Conservation (phyloP, 2,329 filamentous ascomycete genomes). For the Drechmeria coniospora region DNA sequence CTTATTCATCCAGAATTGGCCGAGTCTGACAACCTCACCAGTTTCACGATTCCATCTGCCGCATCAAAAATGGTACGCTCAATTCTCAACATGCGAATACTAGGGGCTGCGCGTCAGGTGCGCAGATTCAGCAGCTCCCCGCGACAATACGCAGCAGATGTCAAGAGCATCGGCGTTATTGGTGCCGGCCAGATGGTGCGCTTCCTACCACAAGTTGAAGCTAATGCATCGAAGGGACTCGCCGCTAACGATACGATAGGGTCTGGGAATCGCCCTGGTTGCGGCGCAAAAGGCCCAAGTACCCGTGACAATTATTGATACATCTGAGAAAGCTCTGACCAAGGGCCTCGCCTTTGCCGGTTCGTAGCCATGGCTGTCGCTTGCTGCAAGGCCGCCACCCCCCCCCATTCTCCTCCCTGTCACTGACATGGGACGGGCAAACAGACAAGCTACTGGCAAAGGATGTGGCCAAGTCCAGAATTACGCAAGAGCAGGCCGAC, state of each 20-base stretch:
- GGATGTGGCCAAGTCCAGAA: slow-evolving; percentile 74
- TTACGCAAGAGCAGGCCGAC: slow-evolving; percentile 70
- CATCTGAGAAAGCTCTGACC: slow-evolving; percentile 66
- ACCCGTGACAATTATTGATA: slow-evolving; percentile 76
- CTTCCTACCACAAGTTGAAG: slow-evolving; percentile 5
- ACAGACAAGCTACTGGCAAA: slow-evolving; percentile 84
- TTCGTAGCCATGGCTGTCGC: slow-evolving; percentile 18
- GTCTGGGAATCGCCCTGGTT: slow-evolving; percentile 87
- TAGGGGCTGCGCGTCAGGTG: slow-evolving; percentile 21
- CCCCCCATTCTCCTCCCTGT: not conserved
- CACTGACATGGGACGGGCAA: slow-evolving; percentile 2
- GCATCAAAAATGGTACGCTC: slow-evolving; percentile 22
- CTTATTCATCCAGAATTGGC: slow-evolving; percentile 2
- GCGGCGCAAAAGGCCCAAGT: slow-evolving; percentile 73
- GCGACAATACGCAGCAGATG: slow-evolving; percentile 46
- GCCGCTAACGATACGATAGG: slow-evolving; percentile 39
- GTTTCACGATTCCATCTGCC: not conserved
- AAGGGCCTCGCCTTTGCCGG: slow-evolving; percentile 84
- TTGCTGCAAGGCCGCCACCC: not conserved
- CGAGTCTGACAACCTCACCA: slow-evolving; percentile 2
- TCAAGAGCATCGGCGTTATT: slow-evolving; percentile 81
- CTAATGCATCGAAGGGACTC: slow-evolving; percentile 8
- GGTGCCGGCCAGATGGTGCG: slow-evolving; percentile 92
- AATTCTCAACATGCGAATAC: slow-evolving; percentile 21
- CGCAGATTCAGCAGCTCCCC: slow-evolving; percentile 57